These are phyloP conservation scores for Moesziomyces globuligerus DNA, from an alignment of 1,284 basidiomycete species.

Conservation along the genomic window DNA sequence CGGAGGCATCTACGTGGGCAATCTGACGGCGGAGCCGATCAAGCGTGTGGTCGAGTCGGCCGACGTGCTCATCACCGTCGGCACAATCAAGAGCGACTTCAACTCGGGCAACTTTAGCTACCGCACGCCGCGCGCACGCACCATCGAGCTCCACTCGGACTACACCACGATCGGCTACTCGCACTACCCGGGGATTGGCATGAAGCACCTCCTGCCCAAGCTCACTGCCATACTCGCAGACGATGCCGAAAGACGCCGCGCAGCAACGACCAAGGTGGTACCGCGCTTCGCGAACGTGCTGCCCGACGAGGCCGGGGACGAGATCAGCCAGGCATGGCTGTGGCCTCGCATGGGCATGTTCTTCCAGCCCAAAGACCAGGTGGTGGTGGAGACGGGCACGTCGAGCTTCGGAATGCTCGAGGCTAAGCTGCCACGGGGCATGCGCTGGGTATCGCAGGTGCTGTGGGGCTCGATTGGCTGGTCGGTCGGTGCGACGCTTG, in stretches of 20 bases:
- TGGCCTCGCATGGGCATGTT: slow-evolving; percentile 86
- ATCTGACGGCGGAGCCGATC: slow-evolving; percentile 70
- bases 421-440: slow-evolving; percentile 30
- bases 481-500: slow-evolving; percentile 77
- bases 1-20: slow-evolving; percentile 77
- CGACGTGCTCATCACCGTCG: slow-evolving; percentile 85
- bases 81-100: slow-evolving; percentile 84
- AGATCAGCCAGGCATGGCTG: slow-evolving; percentile 70
- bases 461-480: slow-evolving; percentile 89
- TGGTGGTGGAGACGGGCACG: slow-evolving; percentile 63
- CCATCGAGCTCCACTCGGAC: slow-evolving; percentile 79
- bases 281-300: slow-evolving; percentile 33
- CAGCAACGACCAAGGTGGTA: slow-evolving; percentile 26
- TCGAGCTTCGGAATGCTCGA: slow-evolving; percentile 47
- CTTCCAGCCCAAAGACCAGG: slow-evolving; percentile 72
- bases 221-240: slow-evolving; percentile 34
- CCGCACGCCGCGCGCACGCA: slow-evolving; percentile 50
- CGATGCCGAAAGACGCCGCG: slow-evolving; percentile 11
- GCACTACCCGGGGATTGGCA: slow-evolving; percentile 68
- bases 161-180: slow-evolving; percentile 67
- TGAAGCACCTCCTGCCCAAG: slow-evolving; percentile 58
- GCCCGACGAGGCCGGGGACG: slow-evolving; percentile 21
- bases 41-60: slow-evolving; percentile 82
- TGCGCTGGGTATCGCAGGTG: slow-evolving; percentile 70
- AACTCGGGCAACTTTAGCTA: slow-evolving; percentile 79